Base-by-base conservation (phyloP, 1,139 yeast species). In the Kazachstania sp. region DNA sequence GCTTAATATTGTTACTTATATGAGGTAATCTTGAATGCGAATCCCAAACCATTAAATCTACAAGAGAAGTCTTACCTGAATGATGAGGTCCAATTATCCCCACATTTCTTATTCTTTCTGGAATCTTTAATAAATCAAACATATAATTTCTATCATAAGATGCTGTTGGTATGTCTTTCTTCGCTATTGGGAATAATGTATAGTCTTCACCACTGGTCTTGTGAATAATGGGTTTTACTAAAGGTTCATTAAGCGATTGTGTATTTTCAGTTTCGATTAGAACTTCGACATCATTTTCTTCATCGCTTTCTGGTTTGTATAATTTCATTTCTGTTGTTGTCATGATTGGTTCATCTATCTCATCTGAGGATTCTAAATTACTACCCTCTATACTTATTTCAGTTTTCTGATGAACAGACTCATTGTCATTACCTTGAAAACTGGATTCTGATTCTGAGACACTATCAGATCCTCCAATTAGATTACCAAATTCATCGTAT, bases 11-110 rank as follows among this genome's bases (percentile, higher is more conserved):
- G 15, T 45, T 61, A 51, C 54, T 61, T 4, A 61, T 50, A n/a
- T 65, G 61, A 4, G 66, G 61, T 8, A 73, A 53, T 4, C 67
- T 54, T n/a, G 60, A 60, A 61, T 87, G 95, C 0, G 95, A 80
- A 47, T 81, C 79, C 4, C 69, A 55, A 0, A 87, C 78, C 31
- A 90, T 65, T 67, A 77, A 65, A 60, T 88, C 96, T n/a, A 86
- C 54, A 1, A 90, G 66, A 0, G 87, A 72, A 0, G 97, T 85
- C 66, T 94, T 92, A 2, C 99, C 98, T n/a, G 86, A 79, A 57
- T 86, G 86, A 2, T 85, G 61, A 45, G 80, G 78, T 0, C 98
- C 98, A n/a, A 83, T 78, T 0, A 94, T 54, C 0, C 92, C 85
- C n/a, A 90, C 68, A 62, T 85, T 90, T 48, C 95, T 73, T 26